Conservation (phyloP, 371 early-diverging fungal species). For the Mucor mucedo region DNA sequence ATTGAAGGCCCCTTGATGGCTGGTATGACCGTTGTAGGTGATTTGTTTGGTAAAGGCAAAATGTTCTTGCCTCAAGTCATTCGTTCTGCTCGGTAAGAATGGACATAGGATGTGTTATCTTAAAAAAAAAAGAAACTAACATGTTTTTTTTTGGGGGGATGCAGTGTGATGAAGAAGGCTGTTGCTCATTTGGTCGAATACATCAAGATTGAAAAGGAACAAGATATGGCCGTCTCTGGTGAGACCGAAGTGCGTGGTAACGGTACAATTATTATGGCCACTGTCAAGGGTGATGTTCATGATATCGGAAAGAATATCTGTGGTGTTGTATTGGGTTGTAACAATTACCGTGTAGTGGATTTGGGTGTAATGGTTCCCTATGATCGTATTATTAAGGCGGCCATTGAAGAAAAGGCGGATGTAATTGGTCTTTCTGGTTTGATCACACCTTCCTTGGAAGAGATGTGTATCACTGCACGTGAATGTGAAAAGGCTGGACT, state of each 20-base stretch:
- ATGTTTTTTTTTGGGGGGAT: slow-evolving; percentile 16
- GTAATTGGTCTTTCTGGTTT: slow-evolving; percentile 90
- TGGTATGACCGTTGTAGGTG: slow-evolving; percentile 93
- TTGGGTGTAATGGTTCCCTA: slow-evolving; percentile 94
- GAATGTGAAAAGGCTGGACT: slow-evolving; percentile 89
- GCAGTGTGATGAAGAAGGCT: slow-evolving; percentile 88
- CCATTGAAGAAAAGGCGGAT: slow-evolving; percentile 87
- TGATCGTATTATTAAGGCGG: slow-evolving; percentile 86
- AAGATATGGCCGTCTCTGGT: slow-evolving; percentile 56
- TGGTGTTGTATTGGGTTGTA: slow-evolving; percentile 93
- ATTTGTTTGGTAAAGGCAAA: slow-evolving; percentile 91
- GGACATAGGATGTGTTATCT: not conserved
- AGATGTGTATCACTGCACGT: slow-evolving; percentile 93
- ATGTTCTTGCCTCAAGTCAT: slow-evolving; percentile 98
- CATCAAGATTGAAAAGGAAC: slow-evolving; percentile 86
- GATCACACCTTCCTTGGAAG: slow-evolving; percentile 94
- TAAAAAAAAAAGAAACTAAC: not conserved
- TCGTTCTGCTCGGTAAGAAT: slow-evolving; percentile 79
- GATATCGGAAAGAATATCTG: slow-evolving; percentile 94
- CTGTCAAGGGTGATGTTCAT: slow-evolving; percentile 93
- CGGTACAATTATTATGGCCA: slow-evolving; percentile 89
- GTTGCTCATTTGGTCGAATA: slow-evolving; percentile 93
- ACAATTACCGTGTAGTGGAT: slow-evolving; percentile 92
- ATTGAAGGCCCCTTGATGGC: slow-evolving; percentile 95
- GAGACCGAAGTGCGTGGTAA: slow-evolving; percentile 53